Conservation (phyloP, 768 basidiomycete genomes). For the Suillus alpinus region DNA sequence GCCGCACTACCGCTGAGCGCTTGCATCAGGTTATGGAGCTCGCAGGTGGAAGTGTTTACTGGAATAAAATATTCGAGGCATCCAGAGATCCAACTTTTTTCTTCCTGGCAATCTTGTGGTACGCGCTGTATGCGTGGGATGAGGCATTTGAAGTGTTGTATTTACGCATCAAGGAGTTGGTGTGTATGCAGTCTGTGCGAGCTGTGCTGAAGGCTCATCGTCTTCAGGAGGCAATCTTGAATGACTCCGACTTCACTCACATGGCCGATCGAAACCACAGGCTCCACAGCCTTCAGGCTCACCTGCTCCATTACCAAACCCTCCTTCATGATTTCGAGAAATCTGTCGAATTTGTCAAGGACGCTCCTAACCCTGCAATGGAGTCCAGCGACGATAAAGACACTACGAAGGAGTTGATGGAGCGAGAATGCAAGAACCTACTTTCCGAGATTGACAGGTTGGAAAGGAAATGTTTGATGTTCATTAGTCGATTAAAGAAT, state of each 20-base stretch:
- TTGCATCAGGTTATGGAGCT: slow-evolving; percentile 30
- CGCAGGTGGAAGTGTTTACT: slow-evolving; percentile 31
- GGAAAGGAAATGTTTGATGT: slow-evolving; percentile 24
- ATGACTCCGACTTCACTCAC: slow-evolving; percentile 40
- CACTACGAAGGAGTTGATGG: slow-evolving; percentile 6
- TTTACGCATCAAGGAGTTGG: slow-evolving; percentile 44
- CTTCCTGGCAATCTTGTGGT: slow-evolving; percentile 47
- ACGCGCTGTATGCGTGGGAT: slow-evolving; percentile 53
- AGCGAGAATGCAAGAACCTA: slow-evolving; percentile 19
- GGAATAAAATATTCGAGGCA: slow-evolving; percentile 13
- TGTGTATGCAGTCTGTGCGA: slow-evolving; percentile 27
- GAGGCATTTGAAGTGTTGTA: slow-evolving; percentile 47
- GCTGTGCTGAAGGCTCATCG: neutral
- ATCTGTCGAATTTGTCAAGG: slow-evolving; percentile 40
- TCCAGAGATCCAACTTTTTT: slow-evolving; percentile 47
- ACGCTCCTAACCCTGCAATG: slow-evolving; percentile 44
- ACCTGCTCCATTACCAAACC: slow-evolving; percentile 47
- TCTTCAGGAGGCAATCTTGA: slow-evolving; percentile 15
- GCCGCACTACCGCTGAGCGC: slow-evolving; percentile 25
- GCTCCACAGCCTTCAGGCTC: slow-evolving; percentile 50
- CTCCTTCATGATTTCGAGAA: slow-evolving; percentile 49
- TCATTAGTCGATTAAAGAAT: slow-evolving; percentile 29
- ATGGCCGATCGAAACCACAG: slow-evolving; percentile 47
- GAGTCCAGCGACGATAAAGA: slow-evolving; percentile 12
- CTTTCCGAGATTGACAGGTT: slow-evolving; percentile 45